A percentile compares a stretch with the other conserved stretches of the same genome.
Evolutionary conservation across 1,139 yeast genomes (phyloP).

Genomic region (Scheffersomyces illinoinensis): DNA sequence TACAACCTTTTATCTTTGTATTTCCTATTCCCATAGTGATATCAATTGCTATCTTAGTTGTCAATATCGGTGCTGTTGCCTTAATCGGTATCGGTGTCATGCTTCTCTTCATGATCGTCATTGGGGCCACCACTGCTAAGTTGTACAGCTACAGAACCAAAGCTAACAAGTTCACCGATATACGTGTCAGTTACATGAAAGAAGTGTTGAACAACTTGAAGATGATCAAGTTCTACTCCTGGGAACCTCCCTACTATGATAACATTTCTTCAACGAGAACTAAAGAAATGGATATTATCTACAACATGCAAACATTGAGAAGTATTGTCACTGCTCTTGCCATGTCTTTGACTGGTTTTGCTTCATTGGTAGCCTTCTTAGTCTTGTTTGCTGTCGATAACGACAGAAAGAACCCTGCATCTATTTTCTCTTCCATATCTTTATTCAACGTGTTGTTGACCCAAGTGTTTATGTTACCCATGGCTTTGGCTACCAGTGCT

Average conservation of each 20-base stretch:
- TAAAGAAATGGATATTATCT: constrained; percentile 10
- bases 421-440: constrained; percentile 16
- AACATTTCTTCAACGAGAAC: constrained; percentile 7
- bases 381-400: constrained; percentile 10
- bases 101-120: constrained; percentile 23
- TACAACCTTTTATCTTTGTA: constrained; percentile 28
- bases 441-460: constrained; percentile 12
- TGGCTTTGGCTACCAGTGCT: constrained; percentile 10
- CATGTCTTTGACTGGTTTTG: constrained; percentile 10
- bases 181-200: constrained; percentile 15
- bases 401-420: constrained; percentile 11
- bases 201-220: constrained; percentile 18
- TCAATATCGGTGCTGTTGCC: constrained; percentile 37
- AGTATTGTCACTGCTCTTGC: constrained; percentile 11
- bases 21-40: constrained; percentile 33
- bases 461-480: constrained; percentile 13
- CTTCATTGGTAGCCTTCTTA: constrained; percentile 13
- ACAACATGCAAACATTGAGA: constrained; percentile 12
- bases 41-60: constrained; percentile 32
- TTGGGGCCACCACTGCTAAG: constrained; percentile 23
- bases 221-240: constrained; percentile 19
- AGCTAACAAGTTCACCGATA: constrained; percentile 13
- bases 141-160: constrained; percentile 17
- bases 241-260: constrained; percentile 18
- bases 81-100: constrained; percentile 37